Base-by-base conservation (phyloP, 108 stramenopile genomes). In the Nitzschia palea region DNA sequence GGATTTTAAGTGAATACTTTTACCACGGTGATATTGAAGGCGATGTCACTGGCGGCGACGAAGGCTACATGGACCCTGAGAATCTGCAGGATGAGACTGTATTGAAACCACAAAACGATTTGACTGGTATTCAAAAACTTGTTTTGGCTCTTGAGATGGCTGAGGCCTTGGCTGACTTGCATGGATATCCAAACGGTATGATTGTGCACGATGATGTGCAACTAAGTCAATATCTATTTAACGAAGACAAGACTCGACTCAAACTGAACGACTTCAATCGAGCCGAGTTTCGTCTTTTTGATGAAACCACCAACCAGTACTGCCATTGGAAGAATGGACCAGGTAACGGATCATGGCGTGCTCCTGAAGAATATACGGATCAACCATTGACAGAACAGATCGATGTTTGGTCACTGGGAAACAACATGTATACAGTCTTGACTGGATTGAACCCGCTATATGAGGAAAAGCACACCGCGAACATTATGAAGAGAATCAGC, bases 171-270 rank as follows among this genome's bases (percentile, higher is more conserved):
- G 86, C 89, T 44, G 86, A 70, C 23, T 61, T 90, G 55, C 89
- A 90, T 51, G 86, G 89, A 18, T 74, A 79, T 63, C 48, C 35
- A 18, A 75, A 75, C 61, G 89, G 86, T 29, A 53, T 79, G 0
- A 90, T 90, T 68, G 86, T 82, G 23, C 81, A 87, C 44, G 85
- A 90, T 42, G 92, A 93, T 68, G 20, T 87, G 8, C 89, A 91
- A 63, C 63, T 86, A 0, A 70, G 76, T 43, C 90, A 91, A 63
- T 88, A 74, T 71, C 65, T 88, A 12, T 76, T 80, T 20, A 54
- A 58, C 56, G 29, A 68, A 51, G 36, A 60, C 43, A 72, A 72
- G 71, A 78, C 53, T 2, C 28, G 59, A 31, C 67, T 90, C 17
- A 87, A 86, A 55, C 59, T 90, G 28, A 86, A 86, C 18, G 89